phyloP scores from a whole-genome alignment of 2,329 filamentous ascomycete genomes.

The Proliferodiscus dingleyae region DNA sequence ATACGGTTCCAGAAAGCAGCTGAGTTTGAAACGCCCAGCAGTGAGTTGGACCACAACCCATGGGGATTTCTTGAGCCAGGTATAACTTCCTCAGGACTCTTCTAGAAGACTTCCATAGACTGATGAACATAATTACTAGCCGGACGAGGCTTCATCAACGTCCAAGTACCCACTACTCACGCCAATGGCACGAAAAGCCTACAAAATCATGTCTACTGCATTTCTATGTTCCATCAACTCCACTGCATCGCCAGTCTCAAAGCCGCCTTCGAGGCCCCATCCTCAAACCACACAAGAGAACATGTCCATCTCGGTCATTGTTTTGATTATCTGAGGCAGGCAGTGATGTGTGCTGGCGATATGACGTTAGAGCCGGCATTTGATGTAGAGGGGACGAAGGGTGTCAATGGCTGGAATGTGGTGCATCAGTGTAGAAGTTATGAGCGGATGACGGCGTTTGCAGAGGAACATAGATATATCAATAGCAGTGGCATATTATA shows the following conservation, averaged over 20 bases:
- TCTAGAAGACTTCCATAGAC: neutral
- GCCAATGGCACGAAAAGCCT: conserved; percentile 2
- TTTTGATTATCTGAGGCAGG: conserved; percentile 18
- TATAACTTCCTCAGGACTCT: neutral
- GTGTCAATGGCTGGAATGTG: conserved; percentile 12
- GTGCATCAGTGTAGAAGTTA: conserved; percentile 11
- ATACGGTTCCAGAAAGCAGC: neutral
- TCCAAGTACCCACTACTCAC: neutral
- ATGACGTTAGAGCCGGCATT: conserved; percentile 12
- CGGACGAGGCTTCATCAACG: conserved; percentile 12
- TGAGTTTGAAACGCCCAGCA: neutral
- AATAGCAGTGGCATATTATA: conserved; percentile 11
- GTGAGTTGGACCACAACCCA: neutral
- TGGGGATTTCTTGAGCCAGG: neutral
- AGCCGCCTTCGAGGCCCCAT: conserved; percentile 6
- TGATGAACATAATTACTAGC: neutral
- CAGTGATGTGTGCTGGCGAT: conserved; percentile 16
- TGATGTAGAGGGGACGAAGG: conserved; percentile 1
- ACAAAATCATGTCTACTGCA: conserved; percentile 5
- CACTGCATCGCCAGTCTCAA: conserved; percentile 13
- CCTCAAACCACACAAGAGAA: neutral
- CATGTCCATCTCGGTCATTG: conserved; percentile 13
- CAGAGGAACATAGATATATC: conserved; percentile 5
- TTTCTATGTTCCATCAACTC: conserved; percentile 15
- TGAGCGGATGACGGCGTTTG: conserved; percentile 10